Percentiles rank a stretch among this genome's conserved stretches.
Conservation (phyloP, 768 basidiomycete genomes). For the Suillus tomentosus region DNA sequence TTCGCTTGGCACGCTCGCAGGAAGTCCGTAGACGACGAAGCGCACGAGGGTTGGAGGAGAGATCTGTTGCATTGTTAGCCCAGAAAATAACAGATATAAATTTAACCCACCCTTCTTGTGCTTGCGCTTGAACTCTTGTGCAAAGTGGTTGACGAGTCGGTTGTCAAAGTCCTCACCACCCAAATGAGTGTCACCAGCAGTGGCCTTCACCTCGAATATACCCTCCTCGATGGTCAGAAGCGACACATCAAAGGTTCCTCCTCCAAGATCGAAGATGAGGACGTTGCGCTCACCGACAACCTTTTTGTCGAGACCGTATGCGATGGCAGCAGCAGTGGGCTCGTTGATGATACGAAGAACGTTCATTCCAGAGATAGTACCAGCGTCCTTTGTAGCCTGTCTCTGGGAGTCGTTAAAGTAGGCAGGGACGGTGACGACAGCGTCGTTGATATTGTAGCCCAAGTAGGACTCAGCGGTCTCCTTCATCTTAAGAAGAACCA, state of each 20-base stretch:
- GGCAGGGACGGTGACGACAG: slow-evolving; percentile 94
- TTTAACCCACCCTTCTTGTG: slow-evolving; percentile 80
- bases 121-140: slow-evolving; percentile 96
- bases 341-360: slow-evolving; percentile 99
- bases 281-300: slow-evolving; percentile 89
- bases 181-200: slow-evolving; percentile 97
- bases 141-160: slow-evolving; percentile 95
- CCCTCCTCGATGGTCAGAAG: slow-evolving; percentile 96
- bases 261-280: slow-evolving; percentile 97
- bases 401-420: slow-evolving; percentile 99
- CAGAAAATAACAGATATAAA: slow-evolving; percentile 5
- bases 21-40: slow-evolving; percentile 97
- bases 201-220: slow-evolving; percentile 98
- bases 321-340: slow-evolving; percentile 97
- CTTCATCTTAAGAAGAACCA: slow-evolving; percentile 98
- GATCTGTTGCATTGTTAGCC: slow-evolving; percentile 49
- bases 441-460: slow-evolving; percentile 79
- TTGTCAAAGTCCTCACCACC: slow-evolving; percentile 99
- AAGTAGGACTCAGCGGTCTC: slow-evolving; percentile 97
- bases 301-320: slow-evolving; percentile 98
- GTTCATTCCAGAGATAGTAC: slow-evolving; percentile 90
- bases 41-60: slow-evolving; percentile 91
- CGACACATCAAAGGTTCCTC: slow-evolving; percentile 98
- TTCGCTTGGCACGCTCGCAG: slow-evolving; percentile 98
- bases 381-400: slow-evolving; percentile 98